phyloP scores from a whole-genome alignment of 768 basidiomycete genomes.

The Russula olivacea region DNA sequence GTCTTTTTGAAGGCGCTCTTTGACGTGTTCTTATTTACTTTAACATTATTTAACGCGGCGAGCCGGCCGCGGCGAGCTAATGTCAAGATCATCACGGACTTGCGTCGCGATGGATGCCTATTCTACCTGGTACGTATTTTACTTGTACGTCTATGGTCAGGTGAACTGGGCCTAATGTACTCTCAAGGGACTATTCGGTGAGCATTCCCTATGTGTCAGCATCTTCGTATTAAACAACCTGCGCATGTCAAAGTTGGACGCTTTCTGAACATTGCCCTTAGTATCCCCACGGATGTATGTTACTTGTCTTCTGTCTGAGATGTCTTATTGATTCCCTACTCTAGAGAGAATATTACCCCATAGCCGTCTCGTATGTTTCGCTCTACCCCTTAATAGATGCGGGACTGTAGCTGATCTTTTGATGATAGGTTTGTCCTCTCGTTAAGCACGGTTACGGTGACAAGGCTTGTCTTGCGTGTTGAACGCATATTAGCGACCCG shows the following conservation, averaged over 20 bases:
- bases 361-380: constrained; percentile 15
- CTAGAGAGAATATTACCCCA: constrained; percentile 14
- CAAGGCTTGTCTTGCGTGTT: constrained; percentile 17
- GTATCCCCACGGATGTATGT: constrained; percentile 9
- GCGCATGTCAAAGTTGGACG: constrained; percentile 8
- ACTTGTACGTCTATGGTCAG: background rate
- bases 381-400: background rate
- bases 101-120: constrained; percentile 35
- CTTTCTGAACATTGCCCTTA: constrained; percentile 18
- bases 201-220: background rate
- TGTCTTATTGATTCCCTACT: background rate
- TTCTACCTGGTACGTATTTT: constrained; percentile 34
- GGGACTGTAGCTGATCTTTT: background rate
- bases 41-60: constrained; percentile 35
- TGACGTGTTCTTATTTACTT: constrained; percentile 34
- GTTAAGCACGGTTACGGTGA: constrained; percentile 10
- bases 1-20: constrained; percentile 32
- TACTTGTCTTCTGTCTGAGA: background rate
- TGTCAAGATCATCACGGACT: constrained; percentile 32
- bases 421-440: constrained; percentile 13
- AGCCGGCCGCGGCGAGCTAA: constrained; percentile 33
- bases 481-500: constrained; percentile 11
- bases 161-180: background rate
- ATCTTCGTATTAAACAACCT: background rate
- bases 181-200: constrained; percentile 14